These are phyloP conservation scores for Vicia villosa DNA, from an alignment of 306 rosid genomes.

Conservation along the genomic window DNA sequence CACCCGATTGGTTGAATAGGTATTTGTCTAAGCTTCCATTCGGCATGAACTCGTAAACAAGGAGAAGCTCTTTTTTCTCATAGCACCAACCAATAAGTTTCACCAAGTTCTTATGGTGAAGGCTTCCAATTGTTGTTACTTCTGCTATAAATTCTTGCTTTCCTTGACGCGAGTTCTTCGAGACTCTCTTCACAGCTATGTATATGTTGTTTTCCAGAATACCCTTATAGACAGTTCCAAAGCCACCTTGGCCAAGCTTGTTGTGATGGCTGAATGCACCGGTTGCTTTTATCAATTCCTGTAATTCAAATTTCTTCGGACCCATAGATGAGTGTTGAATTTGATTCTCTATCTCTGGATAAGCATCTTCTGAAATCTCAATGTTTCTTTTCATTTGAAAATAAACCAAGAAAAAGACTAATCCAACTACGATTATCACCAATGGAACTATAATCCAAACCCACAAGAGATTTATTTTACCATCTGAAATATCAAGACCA, in stretches of 20 bases:
- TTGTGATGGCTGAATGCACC: slow-evolving; percentile 57
- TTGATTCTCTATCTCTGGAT: slow-evolving; percentile 60
- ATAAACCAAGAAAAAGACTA: slow-evolving; percentile 14
- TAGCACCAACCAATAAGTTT: too few relatives aligned
- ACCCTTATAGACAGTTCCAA: too few relatives aligned
- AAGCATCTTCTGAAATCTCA: slow-evolving; percentile 45
- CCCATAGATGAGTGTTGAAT: too few relatives aligned
- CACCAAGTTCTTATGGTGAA: too few relatives aligned
- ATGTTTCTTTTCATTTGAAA: slow-evolving; percentile 18
- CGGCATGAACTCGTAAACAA: slow-evolving; percentile 85
- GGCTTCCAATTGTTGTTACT: too few relatives aligned
- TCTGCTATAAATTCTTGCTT: too few relatives aligned
- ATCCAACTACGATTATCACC: slow-evolving; percentile 25
- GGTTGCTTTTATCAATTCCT: slow-evolving; percentile 61
- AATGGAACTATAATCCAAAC: slow-evolving; percentile 47
- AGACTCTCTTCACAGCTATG: too few relatives aligned
- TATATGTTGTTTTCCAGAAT: too few relatives aligned
- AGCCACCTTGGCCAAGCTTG: slow-evolving; percentile 81
- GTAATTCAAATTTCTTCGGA: slow-evolving; percentile 48
- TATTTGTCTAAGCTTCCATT: slow-evolving; percentile 71
- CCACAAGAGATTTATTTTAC: slow-evolving; percentile 42
- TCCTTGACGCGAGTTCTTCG: too few relatives aligned
- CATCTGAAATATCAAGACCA: slow-evolving; percentile 19
- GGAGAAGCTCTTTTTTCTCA: too few relatives aligned
- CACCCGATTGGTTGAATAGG: slow-evolving; percentile 34